A percentile compares a stretch with the other conserved stretches of the same genome.
These are phyloP conservation scores for Pseudogymnoascus sp. DNA, from an alignment of 2,329 filamentous ascomycete genomes.

Conservation along the genomic window DNA sequence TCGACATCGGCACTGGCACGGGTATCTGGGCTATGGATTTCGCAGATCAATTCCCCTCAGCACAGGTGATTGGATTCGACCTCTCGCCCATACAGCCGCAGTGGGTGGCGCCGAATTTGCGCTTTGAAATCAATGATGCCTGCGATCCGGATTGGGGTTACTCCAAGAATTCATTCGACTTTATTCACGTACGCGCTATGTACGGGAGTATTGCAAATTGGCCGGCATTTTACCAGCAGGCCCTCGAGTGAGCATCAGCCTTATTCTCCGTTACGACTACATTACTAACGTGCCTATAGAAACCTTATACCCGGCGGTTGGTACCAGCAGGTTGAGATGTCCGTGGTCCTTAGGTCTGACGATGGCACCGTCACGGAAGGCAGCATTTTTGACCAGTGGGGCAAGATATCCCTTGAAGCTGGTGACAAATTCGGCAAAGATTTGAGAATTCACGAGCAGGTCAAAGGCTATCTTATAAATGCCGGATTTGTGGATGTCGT, in stretches of 20 bases:
- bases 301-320: constrained; percentile 33
- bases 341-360: constrained; percentile 32
- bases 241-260: constrained; percentile 36
- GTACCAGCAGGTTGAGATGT: constrained; percentile 27
- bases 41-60: constrained; percentile 27
- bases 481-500: constrained; percentile 28
- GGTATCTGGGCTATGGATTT: constrained; percentile 39
- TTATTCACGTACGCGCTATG: constrained; percentile 52
- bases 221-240: constrained; percentile 44
- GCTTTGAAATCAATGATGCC: constrained; percentile 59
- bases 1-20: constrained; percentile 38
- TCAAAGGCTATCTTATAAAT: constrained; percentile 20
- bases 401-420: constrained; percentile 35
- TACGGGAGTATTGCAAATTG: constrained; percentile 52
- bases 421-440: constrained; percentile 33
- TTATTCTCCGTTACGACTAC: constrained; percentile 13
- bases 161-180: constrained; percentile 46
- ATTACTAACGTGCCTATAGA: constrained; percentile 24
- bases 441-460: constrained; percentile 24
- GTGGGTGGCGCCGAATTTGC: constrained; percentile 52
- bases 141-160: constrained; percentile 36
- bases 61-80: constrained; percentile 27
- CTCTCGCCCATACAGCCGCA: constrained; percentile 32
- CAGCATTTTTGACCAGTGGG: constrained; percentile 35
- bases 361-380: constrained; percentile 38